Conservation (phyloP, 1,284 basidiomycete species). For the Abortiporus biennis region DNA sequence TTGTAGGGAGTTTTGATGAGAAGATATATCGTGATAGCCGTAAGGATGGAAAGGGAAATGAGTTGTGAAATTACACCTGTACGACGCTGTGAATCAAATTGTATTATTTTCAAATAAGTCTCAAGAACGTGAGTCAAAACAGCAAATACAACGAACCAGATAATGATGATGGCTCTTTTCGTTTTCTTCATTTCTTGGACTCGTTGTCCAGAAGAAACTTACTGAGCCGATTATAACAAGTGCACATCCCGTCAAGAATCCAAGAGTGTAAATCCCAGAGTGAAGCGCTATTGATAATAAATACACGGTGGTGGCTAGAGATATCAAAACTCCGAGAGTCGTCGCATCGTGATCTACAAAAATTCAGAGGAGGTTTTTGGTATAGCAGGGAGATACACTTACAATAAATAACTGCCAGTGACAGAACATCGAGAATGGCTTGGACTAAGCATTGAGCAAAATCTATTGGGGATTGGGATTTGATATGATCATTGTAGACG, state of each 20-base stretch:
- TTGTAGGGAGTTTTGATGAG: neutral
- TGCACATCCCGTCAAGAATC: slow-evolving; percentile 12
- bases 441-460: slow-evolving; percentile 7
- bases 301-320: slow-evolving; percentile 12
- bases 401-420: slow-evolving; percentile 17
- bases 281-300: slow-evolving; percentile 11
- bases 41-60: neutral
- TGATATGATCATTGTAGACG: neutral
- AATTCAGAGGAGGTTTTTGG: neutral
- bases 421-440: slow-evolving; percentile 11
- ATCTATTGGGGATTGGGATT: slow-evolving; percentile 4
- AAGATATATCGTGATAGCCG: neutral
- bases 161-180: neutral
- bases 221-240: slow-evolving; percentile 13
- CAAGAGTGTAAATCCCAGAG: slow-evolving; percentile 3
- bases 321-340: slow-evolving; percentile 14
- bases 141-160: neutral
- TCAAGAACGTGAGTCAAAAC: neutral
- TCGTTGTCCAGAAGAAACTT: neutral
- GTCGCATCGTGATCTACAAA: slow-evolving; percentile 15
- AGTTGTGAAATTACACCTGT: neutral
- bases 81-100: neutral
- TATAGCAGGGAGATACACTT: slow-evolving; percentile 4
- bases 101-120: neutral
- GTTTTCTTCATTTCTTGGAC: neutral